Evolutionary conservation across 1,139 yeast genomes (phyloP), one percentile per base, ranked within the genome.

Genomic region (Geotrichum bryndzae): DNA sequence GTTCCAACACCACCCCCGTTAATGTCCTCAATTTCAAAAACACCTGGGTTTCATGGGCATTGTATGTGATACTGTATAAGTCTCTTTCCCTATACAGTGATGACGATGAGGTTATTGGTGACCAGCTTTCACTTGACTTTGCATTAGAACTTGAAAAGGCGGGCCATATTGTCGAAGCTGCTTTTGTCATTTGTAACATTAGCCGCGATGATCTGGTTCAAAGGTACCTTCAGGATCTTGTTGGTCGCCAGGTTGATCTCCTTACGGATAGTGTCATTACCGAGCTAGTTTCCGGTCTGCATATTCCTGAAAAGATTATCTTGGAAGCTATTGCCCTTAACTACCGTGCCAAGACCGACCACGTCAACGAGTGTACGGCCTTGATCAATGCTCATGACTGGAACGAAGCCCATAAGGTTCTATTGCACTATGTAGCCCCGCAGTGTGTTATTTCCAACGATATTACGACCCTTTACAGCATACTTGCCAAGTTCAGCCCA

Each of bases 361-460:
- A 77, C 66, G 78, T 85, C 76, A 78, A 80, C 10, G 92, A 90
- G 66, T 84, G 86, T 1, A 77, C 80, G 57, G 83, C 86, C 27
- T 80, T 88, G 57, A 73, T 90, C 2, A 79, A 77, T n/a, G 96
- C 96, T 0, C 77, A 76, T 18, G 72, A 81, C 57, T 83, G 84
- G 79, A 78, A 76, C 1, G 84, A 83, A 54, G 96, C 96, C 0
- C 96, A 89, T 68, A 73, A 75, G 1, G 77, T 84, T 0, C 76
- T 89, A 3, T 70, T 84, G 2, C 69, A 76, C 2, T 73, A 79
- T 18, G 86, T 91, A 51, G 97, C 94, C 0, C 97, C 98, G 11
- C 69, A 73, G 54, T 80, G 84, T 33, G 81, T 86, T 38, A 80
- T 88, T 35, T 76, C 79, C 8, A 71, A 74, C 4, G 68, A 73